phyloP scores from a whole-genome alignment of 202 grass and related monocot species.

The Hordeum pubiflorum region DNA sequence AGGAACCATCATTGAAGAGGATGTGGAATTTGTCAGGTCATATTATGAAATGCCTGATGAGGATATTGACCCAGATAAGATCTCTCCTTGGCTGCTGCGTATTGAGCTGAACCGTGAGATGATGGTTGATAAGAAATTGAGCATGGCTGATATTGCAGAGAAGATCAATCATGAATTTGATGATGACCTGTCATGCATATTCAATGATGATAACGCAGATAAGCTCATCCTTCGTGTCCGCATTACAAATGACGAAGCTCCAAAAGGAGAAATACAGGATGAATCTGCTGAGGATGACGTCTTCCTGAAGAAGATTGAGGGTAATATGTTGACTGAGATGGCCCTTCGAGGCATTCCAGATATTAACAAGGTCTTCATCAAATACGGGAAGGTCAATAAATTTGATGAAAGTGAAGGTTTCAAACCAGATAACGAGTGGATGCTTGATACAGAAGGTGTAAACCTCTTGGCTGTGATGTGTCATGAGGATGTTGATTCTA shows the following conservation, averaged over 20 bases:
- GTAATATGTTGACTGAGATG: slow-evolving; percentile 99
- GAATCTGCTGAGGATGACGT: slow-evolving; percentile 93
- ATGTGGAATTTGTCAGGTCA: slow-evolving; percentile 82
- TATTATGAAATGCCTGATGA: slow-evolving; percentile 99
- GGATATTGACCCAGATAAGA: slow-evolving; percentile 83
- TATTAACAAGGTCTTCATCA: slow-evolving; percentile 98
- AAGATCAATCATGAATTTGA: slow-evolving; percentile 95
- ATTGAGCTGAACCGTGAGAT: slow-evolving; percentile 96
- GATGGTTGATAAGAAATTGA: slow-evolving; percentile 99
- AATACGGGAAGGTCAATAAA: slow-evolving; percentile 62
- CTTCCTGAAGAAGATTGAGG: slow-evolving; percentile 85
- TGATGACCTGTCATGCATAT: slow-evolving; percentile 91
- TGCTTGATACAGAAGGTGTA: slow-evolving; percentile 97
- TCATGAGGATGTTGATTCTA: slow-evolving; percentile 92
- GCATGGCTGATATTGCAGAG: slow-evolving; percentile 94
- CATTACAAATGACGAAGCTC: slow-evolving; percentile 87
- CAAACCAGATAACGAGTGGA: slow-evolving; percentile 83
- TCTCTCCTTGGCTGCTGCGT: slow-evolving; percentile 89
- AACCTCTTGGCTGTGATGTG: slow-evolving; percentile 96
- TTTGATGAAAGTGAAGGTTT: slow-evolving; percentile 71
- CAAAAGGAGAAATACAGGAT: slow-evolving; percentile 87
- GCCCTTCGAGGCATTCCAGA: slow-evolving; percentile 91
- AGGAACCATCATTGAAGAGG: slow-evolving; percentile 85
- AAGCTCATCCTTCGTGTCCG: slow-evolving; percentile 94
- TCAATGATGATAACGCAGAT: slow-evolving; percentile 98